A percentile compares a stretch with the other conserved stretches of the same genome.
phyloP scores from a whole-genome alignment of 495 filamentous ascomycete species.

The Aspergillus affinis region DNA sequence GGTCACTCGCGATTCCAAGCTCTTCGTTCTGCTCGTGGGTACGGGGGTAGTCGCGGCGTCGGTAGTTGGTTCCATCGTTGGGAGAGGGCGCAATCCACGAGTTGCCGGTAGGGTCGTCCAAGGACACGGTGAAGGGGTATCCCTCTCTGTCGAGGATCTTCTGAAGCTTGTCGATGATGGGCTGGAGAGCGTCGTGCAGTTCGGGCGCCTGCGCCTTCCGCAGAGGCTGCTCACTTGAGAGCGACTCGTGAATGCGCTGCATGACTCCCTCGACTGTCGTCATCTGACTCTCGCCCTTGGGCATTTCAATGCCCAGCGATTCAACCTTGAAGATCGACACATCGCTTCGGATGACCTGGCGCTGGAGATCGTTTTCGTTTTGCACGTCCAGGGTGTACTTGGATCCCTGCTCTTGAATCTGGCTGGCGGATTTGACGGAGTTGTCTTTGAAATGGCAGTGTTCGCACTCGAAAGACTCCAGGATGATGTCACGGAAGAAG shows the following conservation, averaged over 20 bases:
- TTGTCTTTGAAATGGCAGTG: constrained; percentile 87
- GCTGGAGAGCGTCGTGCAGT: constrained; percentile 70
- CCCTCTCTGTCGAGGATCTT: constrained; percentile 70
- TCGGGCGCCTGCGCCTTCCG: constrained; percentile 74
- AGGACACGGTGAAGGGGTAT: constrained; percentile 82
- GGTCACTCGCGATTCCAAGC: constrained; percentile 63
- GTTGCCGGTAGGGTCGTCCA: constrained; percentile 96
- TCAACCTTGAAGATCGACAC: constrained; percentile 76
- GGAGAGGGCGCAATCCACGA: constrained; percentile 91
- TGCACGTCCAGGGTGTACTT: constrained; percentile 74
- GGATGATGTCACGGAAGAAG: constrained; percentile 93
- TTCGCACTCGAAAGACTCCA: constrained; percentile 93
- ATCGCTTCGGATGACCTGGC: constrained; percentile 90
- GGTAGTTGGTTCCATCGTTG: constrained; percentile 75
- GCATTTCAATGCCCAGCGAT: constrained; percentile 88
- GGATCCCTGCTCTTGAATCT: constrained; percentile 85
- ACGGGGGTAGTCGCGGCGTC: constrained; percentile 74
- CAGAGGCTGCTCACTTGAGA: constrained; percentile 70
- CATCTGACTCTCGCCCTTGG: constrained; percentile 81
- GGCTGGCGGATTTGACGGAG: constrained; percentile 84
- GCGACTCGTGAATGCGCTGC: constrained; percentile 68
- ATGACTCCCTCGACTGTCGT: constrained; percentile 91
- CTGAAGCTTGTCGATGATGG: constrained; percentile 65
- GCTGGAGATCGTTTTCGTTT: constrained; percentile 67
- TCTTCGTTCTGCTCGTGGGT: constrained; percentile 81